Base-by-base conservation (phyloP, 345 rosid genomes). In the Jatropha curcas region DNA sequence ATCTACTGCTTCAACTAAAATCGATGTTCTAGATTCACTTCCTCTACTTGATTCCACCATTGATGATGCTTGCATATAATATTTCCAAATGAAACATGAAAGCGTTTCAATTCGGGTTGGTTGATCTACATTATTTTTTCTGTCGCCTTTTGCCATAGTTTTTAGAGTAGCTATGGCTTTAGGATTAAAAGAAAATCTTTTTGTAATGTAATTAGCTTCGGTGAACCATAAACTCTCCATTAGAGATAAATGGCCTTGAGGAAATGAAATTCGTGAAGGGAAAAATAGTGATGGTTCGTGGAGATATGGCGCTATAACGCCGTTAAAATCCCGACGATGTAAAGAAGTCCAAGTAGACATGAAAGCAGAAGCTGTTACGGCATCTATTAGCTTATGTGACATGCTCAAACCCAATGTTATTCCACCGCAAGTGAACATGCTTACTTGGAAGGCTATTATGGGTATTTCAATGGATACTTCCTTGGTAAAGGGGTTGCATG, bases 31-130 rank as follows among this genome's bases (percentile, higher is more conserved):
- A 4, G 64, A 12, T 4, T n/a, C n/a, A n/a, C n/a, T n/a, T n/a
- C n/a, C n/a, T n/a, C n/a, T n/a, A n/a, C n/a, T n/a, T n/a, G n/a
- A n/a, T n/a, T n/a, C n/a, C n/a, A n/a, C n/a, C n/a, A n/a, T n/a
- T n/a, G n/a, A n/a, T 5, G 76, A 58, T 8, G 64, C 64, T 17
- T 33, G 50, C 70, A 73, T 73, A 6, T 13, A 64, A 14, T 45
- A 55, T 52, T 65, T 73, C 76, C 76, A 73, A 35, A 63, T 53
- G 37, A 72, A 72, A 27, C 76, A 72, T 2, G 70, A 64, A 13
- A 65, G 7, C 2, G 50, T 22, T 53, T 37, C 70, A 4, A 20
- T 19, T 7, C 69, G n/a, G 0, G 69, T 43, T 16, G 68, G 68
- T 41, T 41, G 45, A 41, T 41, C 10, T 39, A 8, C 43, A 16